Evolutionary conservation across 495 filamentous ascomycete species (phyloP).

Genomic region (Podospora pseudopauciseta): DNA sequence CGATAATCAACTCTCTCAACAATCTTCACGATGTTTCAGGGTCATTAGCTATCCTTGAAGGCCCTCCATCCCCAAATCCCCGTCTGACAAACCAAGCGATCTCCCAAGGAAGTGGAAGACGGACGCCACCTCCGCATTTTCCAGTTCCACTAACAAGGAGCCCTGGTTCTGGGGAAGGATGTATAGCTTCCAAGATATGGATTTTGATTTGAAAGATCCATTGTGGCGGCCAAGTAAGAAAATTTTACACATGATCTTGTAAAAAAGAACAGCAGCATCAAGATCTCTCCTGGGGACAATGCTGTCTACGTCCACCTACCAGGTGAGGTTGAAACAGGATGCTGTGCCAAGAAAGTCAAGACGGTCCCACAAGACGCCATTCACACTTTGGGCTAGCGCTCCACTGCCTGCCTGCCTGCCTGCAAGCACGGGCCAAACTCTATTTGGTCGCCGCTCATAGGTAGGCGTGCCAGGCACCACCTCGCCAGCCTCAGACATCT

Average conservation of each 20-base stretch:
- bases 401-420: not conserved
- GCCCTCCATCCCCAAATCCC: too few species aligned
- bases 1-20: not conserved
- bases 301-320: not conserved
- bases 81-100: not conserved
- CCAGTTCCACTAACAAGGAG: not conserved
- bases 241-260: not conserved
- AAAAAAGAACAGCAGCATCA: not conserved
- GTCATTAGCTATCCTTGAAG: too few species aligned
- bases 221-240: not conserved
- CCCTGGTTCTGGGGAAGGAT: not conserved
- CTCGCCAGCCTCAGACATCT: not conserved
- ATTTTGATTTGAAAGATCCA: not conserved
- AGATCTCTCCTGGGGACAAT: not conserved
- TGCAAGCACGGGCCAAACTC: slow-evolving; percentile 13
- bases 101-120: not conserved
- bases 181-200: not conserved
- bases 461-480: not conserved
- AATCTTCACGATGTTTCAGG: not conserved
- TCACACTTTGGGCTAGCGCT: not conserved
- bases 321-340: not conserved
- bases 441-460: not conserved
- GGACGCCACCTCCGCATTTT: not conserved
- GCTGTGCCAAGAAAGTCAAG: not conserved
- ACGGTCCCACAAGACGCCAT: not conserved